These are phyloP conservation scores for Rhododendron ferrugineum DNA, from an alignment of 148 eudicot species.

Conservation along the genomic window DNA sequence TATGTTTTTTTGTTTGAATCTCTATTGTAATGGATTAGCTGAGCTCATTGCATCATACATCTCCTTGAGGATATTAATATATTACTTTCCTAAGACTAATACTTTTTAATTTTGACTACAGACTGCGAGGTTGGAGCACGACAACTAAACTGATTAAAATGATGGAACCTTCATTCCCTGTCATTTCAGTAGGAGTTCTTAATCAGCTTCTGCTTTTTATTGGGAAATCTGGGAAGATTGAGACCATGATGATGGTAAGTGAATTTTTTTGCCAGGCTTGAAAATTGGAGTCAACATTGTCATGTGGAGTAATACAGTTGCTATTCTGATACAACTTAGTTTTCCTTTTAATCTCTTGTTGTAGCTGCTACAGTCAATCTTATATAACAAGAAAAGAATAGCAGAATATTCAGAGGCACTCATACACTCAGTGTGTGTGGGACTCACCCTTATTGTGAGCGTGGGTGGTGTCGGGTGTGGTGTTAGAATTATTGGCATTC, in stretches of 20 bases:
- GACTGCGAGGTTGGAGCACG: constrained; percentile 64
- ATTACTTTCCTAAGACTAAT: too few relatives aligned
- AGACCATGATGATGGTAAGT: constrained; percentile 85
- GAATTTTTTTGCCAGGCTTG: not conserved
- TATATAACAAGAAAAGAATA: not conserved
- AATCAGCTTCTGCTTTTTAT: constrained; percentile 73
- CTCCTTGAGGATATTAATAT: too few relatives aligned
- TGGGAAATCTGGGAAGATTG: constrained; percentile 80
- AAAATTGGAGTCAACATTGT: not conserved
- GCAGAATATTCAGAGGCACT: not conserved
- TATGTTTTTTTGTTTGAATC: too few relatives aligned
- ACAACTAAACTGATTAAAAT: constrained; percentile 39
- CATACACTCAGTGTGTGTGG: too few relatives aligned
- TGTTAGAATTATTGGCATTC: not conserved
- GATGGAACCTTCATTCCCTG: constrained; percentile 65
- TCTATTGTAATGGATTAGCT: too few relatives aligned
- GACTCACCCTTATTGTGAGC: too few relatives aligned
- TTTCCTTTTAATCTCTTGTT: not conserved
- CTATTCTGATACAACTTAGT: not conserved
- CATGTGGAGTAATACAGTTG: not conserved
- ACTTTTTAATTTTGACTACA: too few relatives aligned
- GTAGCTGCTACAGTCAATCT: not conserved
- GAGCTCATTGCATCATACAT: too few relatives aligned
- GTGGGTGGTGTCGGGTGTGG: too few relatives aligned
- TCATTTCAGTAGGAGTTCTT: constrained; percentile 63